Base-by-base conservation (phyloP, 2,329 filamentous ascomycete species). In the Ophiostoma himal-ulmi region DNA sequence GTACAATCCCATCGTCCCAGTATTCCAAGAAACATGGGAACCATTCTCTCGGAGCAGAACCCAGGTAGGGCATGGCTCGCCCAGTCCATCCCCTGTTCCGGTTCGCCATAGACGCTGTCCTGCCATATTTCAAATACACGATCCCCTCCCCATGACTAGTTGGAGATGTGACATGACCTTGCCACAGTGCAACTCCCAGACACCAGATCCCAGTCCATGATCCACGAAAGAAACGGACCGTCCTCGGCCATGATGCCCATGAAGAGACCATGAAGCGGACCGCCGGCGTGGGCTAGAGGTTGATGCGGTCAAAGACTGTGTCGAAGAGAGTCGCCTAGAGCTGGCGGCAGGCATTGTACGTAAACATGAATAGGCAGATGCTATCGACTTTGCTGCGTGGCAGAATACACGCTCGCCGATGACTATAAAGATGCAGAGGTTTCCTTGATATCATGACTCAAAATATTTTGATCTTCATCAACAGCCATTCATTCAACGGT, bases 401-500 rank as follows among this genome's bases (percentile, higher is more conserved):
- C 30, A 44, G 41, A 48, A 17, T 14, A 44, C 13, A 44, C 41
- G 14, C 2, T 30, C 17, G 8, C 8, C 37, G 44, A 48, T 8
- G 44, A 5, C 6, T 57, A 57, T 57, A 57, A 57, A 57, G n/a
- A 57, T 26, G 52, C 14, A 22, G 52, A 57, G n/a, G 52, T 13
- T n/a, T 22, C 52, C 44, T 14, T 48, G 52, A 57, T 26, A 26
- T 57, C 52, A 57, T 1, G 22, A 60, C 13, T 60, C 57, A 8
- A 26, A 26, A 26, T 30, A 14, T 60, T 60, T 22, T 60, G 7
- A 60, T 60, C 57, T 3, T 14, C 54, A 60, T 34, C 54, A 60
- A 30, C 57, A 60, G 2, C 17, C 57, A 60, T 60, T 60, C 57
- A 34, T 60, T 60, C 57, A 60, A 17, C 57, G 57, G 34, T 60